phyloP scores from a whole-genome alignment of 2,329 filamentous ascomycete species.

The Beauveria bassiana region DNA sequence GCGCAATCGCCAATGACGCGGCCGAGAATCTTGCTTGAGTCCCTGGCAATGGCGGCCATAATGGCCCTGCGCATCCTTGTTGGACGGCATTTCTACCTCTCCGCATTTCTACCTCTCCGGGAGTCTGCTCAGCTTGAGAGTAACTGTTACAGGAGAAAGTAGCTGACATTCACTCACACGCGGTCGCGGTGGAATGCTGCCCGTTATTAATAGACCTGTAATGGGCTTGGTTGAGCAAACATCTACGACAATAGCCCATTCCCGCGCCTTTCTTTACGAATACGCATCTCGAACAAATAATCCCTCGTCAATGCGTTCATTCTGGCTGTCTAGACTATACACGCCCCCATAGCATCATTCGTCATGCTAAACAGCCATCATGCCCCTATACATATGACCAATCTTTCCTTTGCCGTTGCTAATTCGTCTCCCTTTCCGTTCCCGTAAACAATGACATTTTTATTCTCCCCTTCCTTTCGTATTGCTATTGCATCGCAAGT shows the following conservation, averaged over 20 bases:
- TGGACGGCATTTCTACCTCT: conserved; percentile 9
- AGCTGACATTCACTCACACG: background rate
- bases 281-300: background rate
- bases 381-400: conserved; percentile 11
- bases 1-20: conserved; percentile 11
- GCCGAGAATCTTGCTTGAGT: conserved; percentile 15
- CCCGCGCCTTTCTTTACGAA: background rate
- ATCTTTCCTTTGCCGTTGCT: conserved; percentile 10
- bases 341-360: background rate
- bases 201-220: background rate
- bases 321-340: conserved; percentile 13
- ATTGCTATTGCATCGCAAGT: conserved; percentile 9
- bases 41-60: conserved; percentile 10
- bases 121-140: background rate
- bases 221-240: background rate
- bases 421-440: conserved; percentile 11
- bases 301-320: conserved; percentile 11
- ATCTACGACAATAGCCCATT: no score
- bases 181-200: background rate
- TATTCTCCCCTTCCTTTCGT: conserved; percentile 8
- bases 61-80: background rate
- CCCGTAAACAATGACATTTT: conserved; percentile 9
- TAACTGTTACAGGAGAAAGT: background rate
- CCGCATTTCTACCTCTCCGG: no score
- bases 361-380: conserved; percentile 11